Evolutionary conservation across 768 basidiomycete species (phyloP), one percentile per base, ranked within the genome.

Genomic region (Rubroboletus pulcherrimus): DNA sequence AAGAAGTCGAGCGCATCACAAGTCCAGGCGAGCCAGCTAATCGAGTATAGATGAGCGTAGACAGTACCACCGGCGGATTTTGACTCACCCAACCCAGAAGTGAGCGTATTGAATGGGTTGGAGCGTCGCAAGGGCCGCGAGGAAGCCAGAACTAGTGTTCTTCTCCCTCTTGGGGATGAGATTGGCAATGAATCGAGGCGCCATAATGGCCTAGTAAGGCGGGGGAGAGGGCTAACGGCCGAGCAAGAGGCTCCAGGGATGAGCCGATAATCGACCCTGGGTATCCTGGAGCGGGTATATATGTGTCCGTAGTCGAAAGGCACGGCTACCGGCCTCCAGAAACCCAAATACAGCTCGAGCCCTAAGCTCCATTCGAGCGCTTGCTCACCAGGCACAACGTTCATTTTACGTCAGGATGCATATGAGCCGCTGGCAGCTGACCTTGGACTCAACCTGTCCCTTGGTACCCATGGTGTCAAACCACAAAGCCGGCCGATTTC

Each of bases 1-100:
- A 93, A 94, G 72, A 90, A 93, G 67, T 93, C 93, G 67, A 91
- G 82, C 0, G 91, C 89, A 65, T 93, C 91, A 70, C 83, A 86
- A 3, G 86, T 88, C 92, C 92, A 94, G 0, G 90, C 89, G 12
- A 93, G 74, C 86, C 87, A 92, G 39, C 85, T 87, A 59, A 19
- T 37, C 0, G n/a, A 8, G 8, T 4, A 17, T 3, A 4, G 5
- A 17, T 61, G 29, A 57, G 42, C 24, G 46, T 42, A 29, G 8
- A 8, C 17, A 10, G 43, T 1, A 14, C 15, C 1, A 24, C 7
- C 45, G 47, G 24, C 26, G 26, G 12, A 30, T 5, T 9, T 10
- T 45, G 31, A 63, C 65, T 47, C 62, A 83, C 81, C 85, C 84
- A 41, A 78, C 76, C 66, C 77, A 82, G 67, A 85, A 85, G 49